Evolutionary conservation across 805 yeast genomes (phyloP), one percentile per base, ranked within the genome.

Genomic region (Candida qinlingensis): DNA sequence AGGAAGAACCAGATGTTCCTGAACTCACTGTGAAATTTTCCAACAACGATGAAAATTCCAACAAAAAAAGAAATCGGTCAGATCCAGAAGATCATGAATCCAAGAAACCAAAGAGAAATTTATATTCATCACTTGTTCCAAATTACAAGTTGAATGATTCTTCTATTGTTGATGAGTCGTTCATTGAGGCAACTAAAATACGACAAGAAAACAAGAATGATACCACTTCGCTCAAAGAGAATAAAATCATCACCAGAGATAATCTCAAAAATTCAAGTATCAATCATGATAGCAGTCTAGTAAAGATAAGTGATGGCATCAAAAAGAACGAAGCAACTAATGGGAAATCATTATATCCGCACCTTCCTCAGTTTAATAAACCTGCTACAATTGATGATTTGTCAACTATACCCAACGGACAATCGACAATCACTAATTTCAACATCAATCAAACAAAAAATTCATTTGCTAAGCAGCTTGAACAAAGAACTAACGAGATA

Each of bases 1-100:
- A 58, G 38, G 63, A 59, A 37, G 62, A 59, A 13, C 51, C 54
- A 4, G 39, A 35, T 4, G 51, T 57, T 6, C 63, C 63, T 4
- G 60, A 60, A 36, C 42, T 59, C 6, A 56, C 62, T 6, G 56
- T 55, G 2, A 36, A 54, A 12, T 37, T 53, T 2, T 19, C 19
- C 28, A 13, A 25, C 25, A 29, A 34, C 4, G 48, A 48, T 12
- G 40, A 43, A 25, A 40, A 45, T 28, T 41, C 40, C 4, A 39
- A 40, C 10, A 19, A 33, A 5, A 48, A 49, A 7, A 41, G 36
- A 29, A 25, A 10, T 11, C 36, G 8, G 5, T 12, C 28, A 3
- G 45, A 31, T 26, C 30, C 34, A 12, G 40, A 31, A 13, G 36
- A 37, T 10, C 8, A 11, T 11, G 36, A 41, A 36, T 8, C 38